phyloP scores from a whole-genome alignment of 176 grass and related monocot genomes.

The Urochloa ruziziensis region DNA sequence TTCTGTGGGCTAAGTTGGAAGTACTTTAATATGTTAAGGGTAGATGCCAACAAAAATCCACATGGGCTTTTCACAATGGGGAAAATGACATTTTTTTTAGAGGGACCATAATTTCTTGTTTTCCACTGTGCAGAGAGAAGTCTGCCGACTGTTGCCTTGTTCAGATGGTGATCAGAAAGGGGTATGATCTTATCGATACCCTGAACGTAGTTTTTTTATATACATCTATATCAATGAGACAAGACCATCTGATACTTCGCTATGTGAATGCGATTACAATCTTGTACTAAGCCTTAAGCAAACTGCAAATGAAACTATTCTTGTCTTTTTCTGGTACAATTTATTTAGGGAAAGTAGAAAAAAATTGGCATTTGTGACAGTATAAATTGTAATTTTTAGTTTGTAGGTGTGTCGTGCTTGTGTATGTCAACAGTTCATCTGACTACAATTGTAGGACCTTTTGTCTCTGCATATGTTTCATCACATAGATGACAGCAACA shows the following conservation, averaged over 20 bases:
- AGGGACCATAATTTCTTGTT: background rate
- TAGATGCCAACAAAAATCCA: too few species aligned
- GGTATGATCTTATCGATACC: conserved; percentile 47
- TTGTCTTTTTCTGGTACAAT: background rate
- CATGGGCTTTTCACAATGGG: conserved; percentile 7
- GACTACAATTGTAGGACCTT: background rate
- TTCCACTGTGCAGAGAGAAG: conserved; percentile 71
- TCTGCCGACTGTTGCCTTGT: conserved; percentile 68
- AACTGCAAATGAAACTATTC: background rate
- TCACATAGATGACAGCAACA: background rate
- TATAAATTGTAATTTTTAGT: background rate
- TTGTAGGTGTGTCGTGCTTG: background rate
- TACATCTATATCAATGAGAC: background rate
- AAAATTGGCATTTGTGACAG: background rate
- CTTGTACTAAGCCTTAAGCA: conserved; percentile 4
- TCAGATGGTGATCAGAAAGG: conserved; percentile 80
- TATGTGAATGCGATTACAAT: background rate
- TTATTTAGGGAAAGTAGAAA: background rate
- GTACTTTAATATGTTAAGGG: background rate
- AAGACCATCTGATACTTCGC: background rate
- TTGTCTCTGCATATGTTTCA: background rate
- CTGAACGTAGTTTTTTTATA: background rate
- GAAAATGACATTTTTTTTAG: background rate
- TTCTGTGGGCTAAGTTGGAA: conserved; percentile 4
- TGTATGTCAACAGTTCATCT: background rate